Base-by-base conservation (phyloP, 306 rosid species). In the Cucurbita moschata region DNA sequence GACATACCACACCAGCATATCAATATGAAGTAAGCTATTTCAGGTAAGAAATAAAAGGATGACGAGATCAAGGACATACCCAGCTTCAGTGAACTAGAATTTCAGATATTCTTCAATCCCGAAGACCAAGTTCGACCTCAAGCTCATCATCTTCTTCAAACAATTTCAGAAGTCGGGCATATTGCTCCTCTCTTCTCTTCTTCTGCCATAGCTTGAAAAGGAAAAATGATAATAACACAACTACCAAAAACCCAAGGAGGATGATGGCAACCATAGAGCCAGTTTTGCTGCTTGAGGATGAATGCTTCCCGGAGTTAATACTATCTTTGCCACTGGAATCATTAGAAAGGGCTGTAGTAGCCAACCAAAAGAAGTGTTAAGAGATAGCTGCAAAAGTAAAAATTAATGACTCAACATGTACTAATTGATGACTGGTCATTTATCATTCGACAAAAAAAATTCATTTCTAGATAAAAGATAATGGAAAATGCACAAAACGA, bases 141-240 rank as follows among this genome's bases (percentile, higher is more conserved):
- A 91, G 85, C 47, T 88, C 97, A 70, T 88, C 96, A 71, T 91
- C 96, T 81, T 91, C 90, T 87, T 91, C 96, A 78, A 91, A 91
- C 82, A 88, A 73, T 79, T 91, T 91, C 82, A 87, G 79, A 58
- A 91, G 96, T 40, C 90, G 85, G 18, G 89, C 91, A 81, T 87
- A 86, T 58, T 88, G 96, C 62, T 88, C 92, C 55, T 91, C 96
- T 81, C 97, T 85, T 78, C 84, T 88, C 88, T 91, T 91, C 95
- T 78, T 88, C 69, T 63, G 88, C 96, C 97, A 85, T 23, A 84
- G 78, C 83, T 87, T 88, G 77, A 91, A 87, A 55, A 91, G 92
- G 55, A 77, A 73, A 67, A 83, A 81, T 18, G 79, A 71, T 26
- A 85, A 21, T 77, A 84, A 26, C 5, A 26, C 78, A 64, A 84